phyloP scores from a whole-genome alignment of 352 stramenopile species.

The Achlya hypogyna region DNA sequence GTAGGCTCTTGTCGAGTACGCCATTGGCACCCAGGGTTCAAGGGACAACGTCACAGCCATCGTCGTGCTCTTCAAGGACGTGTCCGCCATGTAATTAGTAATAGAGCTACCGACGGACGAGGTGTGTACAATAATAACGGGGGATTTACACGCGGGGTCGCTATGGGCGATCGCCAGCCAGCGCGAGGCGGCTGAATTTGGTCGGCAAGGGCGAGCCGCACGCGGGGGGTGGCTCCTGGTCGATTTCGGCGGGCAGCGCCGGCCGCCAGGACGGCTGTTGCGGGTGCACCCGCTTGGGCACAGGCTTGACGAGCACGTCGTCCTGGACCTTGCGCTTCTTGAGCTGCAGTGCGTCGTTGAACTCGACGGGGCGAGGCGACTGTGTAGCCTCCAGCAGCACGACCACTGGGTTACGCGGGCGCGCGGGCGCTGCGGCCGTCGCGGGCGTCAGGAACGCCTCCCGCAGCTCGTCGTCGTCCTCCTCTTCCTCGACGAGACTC shows the following conservation, averaged over 20 bases:
- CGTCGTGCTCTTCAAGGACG: slow-evolving; percentile 77
- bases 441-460: not conserved
- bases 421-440: not conserved
- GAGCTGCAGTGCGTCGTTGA: not conserved
- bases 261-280: not conserved
- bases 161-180: not conserved
- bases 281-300: not conserved
- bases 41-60: slow-evolving; percentile 81
- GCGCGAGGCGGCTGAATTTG: not conserved
- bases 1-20: slow-evolving; percentile 65
- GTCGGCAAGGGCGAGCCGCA: not conserved
- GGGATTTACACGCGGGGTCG: too few relatives aligned
- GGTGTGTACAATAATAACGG: too few relatives aligned
- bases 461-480: not conserved
- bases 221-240: not conserved
- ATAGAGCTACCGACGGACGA: not conserved
- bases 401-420: not conserved
- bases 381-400: not conserved
- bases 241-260: not conserved
- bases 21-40: slow-evolving; percentile 75
- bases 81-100: slow-evolving; percentile 9
- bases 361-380: not conserved
- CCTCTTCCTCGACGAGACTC: not conserved
- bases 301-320: not conserved
- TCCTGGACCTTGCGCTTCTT: not conserved